These are phyloP conservation scores for Thielaviopsis musarum DNA, from an alignment of 2,329 filamentous ascomycete species.

Conservation along the genomic window DNA sequence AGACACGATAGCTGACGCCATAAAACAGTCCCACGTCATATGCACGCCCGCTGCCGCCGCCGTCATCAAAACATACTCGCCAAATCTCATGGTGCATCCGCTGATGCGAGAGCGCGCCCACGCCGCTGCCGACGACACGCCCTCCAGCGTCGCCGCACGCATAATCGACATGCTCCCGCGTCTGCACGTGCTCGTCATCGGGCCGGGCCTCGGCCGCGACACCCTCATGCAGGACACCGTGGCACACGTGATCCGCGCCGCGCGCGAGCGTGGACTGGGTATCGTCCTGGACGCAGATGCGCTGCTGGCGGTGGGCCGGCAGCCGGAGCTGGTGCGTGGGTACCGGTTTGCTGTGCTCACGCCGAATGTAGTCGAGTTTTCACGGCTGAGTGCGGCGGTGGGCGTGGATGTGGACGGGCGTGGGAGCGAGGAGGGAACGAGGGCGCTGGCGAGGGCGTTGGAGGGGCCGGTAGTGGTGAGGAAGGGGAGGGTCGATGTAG, in stretches of 20 bases:
- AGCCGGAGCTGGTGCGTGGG: constrained; percentile 56
- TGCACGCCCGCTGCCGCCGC: constrained; percentile 75
- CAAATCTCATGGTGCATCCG: constrained; percentile 96
- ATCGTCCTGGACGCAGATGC: constrained; percentile 90
- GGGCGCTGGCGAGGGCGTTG: constrained; percentile 54
- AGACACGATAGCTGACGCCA: neutral
- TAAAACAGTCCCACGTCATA: constrained; percentile 66
- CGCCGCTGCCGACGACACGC: constrained; percentile 35
- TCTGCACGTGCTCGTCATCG: constrained; percentile 82
- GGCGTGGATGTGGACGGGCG: constrained; percentile 39
- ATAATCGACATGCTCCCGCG: constrained; percentile 71
- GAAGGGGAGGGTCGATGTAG: constrained; percentile 69
- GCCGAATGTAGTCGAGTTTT: constrained; percentile 90
- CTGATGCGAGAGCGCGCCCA: constrained; percentile 61
- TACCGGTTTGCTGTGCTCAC: constrained; percentile 78
- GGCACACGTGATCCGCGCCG: constrained; percentile 60
- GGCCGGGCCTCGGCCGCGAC: constrained; percentile 82
- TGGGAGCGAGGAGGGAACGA: constrained; percentile 31
- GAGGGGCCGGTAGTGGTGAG: constrained; percentile 83
- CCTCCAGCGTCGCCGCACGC: constrained; percentile 35
- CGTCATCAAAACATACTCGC: constrained; percentile 95
- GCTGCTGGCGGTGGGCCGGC: constrained; percentile 56
- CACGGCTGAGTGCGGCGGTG: constrained; percentile 60
- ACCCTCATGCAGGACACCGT: constrained; percentile 78
- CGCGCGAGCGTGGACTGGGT: constrained; percentile 52